Evolutionary conservation across 1,284 basidiomycete species (phyloP), one percentile per base, ranked within the genome.

Genomic region (Ceratobasidium sp.): DNA sequence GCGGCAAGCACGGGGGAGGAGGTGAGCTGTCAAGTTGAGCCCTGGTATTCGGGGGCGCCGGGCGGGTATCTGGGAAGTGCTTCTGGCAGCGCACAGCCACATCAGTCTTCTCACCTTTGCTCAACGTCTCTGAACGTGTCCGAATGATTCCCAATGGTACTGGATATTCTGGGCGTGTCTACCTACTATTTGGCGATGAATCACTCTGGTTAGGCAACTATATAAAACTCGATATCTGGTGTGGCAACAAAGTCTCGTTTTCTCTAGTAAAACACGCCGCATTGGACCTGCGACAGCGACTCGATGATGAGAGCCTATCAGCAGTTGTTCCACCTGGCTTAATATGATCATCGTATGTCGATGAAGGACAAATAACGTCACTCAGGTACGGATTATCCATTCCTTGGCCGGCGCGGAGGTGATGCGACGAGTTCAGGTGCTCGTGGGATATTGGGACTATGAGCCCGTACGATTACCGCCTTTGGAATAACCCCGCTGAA

Each of bases 21-120:
- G 54, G 29, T 58, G 54, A 37, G 54, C 27, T 31, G 27, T 58
- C 54, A 58, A 43, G 13, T 37, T 34, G 37, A 2, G 39, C 13
- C 7, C 54, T 29, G 54, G n/a, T 62, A 3, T 37, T 22, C 13
- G 59, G 59, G n/a, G 22, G 37, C 39, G 59, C 59, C 59, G 34
- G 39, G 59, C 11, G 22, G 22, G 39, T 37, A 34, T 24, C 13
- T 62, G 37, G 27, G 37, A 34, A 41, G 59, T 43, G n/a, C 48
- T 49, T 49, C 48, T 22, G 48, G 34, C 34, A 9, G 34, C 34
- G 34, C 8, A 34, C 34, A 34, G 34, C 34, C 34, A 34, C 8
- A 34, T 34, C 34, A 34, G 34, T 34, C 34, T 34, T 34, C 34
- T 34, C 34, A 34, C 8, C 34, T 34, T 34, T 8, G 34, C 34